Conservation (phyloP, 306 rosid genomes). For the Trifolium pratense region DNA sequence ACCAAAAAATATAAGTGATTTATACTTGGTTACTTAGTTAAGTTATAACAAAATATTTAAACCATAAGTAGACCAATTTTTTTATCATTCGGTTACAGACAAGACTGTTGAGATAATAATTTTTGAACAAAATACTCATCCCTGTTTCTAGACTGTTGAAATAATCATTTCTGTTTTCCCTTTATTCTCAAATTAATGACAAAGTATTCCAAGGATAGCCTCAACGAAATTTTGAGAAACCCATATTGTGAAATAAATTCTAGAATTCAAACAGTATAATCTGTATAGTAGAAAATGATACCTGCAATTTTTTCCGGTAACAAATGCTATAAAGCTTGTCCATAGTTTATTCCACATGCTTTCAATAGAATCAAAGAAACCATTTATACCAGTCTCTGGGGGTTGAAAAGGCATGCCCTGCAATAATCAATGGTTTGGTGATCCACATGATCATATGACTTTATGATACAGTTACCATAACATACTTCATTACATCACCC, state of each 20-base stretch:
- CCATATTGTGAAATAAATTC: background rate
- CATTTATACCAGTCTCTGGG: conserved; percentile 59
- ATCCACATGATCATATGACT: conserved; percentile 24
- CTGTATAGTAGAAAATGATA: conserved; percentile 38
- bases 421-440: conserved; percentile 36
- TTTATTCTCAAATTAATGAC: background rate
- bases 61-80: conserved; percentile 13
- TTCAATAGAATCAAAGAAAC: conserved; percentile 72
- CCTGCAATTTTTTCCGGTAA: conserved; percentile 89
- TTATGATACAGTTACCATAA: conserved; percentile 3
- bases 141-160: background rate
- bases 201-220: conserved; percentile 2
- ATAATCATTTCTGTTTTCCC: background rate
- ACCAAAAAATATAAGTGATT: background rate
- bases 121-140: conserved; percentile 8
- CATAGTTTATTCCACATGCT: conserved; percentile 67
- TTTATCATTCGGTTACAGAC: background rate
- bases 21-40: background rate
- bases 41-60: conserved; percentile 13
- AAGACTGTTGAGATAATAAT: conserved; percentile 17
- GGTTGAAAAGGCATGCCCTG: conserved; percentile 77
- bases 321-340: conserved; percentile 59
- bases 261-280: conserved; percentile 28
- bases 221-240: conserved; percentile 16
- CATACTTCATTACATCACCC: conserved; percentile 1